Evolutionary conservation across 768 basidiomycete genomes (phyloP).

Genomic region (Rhodotorula kratochvilovae): DNA sequence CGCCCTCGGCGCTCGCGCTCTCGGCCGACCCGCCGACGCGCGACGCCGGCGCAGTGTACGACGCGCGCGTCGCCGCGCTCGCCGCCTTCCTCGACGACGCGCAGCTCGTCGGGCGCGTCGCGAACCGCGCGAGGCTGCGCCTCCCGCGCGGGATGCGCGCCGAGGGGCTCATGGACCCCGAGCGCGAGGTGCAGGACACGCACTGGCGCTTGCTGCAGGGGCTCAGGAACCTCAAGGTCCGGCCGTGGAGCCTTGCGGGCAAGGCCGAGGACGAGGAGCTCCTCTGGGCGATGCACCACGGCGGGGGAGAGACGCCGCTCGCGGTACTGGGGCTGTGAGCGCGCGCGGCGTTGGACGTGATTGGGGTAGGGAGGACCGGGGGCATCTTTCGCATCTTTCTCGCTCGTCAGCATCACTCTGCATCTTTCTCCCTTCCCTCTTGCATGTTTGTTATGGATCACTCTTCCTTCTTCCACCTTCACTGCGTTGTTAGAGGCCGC

Average conservation of each 20-base stretch:
- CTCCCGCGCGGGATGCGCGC: slow-evolving; percentile 23
- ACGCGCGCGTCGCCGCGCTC: slow-evolving; percentile 39
- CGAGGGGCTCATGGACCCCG: slow-evolving; percentile 26
- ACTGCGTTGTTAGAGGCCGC: too few relatives aligned
- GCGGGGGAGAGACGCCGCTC: neutral
- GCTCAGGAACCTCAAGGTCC: slow-evolving; percentile 6
- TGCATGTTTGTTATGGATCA: too few relatives aligned
- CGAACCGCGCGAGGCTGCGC: slow-evolving; percentile 34
- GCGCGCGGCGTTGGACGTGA: too few relatives aligned
- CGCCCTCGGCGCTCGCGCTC: slow-evolving; percentile 17
- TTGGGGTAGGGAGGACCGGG: too few relatives aligned
- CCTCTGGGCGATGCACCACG: neutral
- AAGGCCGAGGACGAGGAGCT: slow-evolving; percentile 1
- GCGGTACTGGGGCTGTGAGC: neutral
- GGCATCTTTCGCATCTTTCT: too few relatives aligned
- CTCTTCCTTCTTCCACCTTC: too few relatives aligned
- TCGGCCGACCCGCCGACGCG: slow-evolving; percentile 19
- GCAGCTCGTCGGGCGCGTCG: slow-evolving; percentile 38
- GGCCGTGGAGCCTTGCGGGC: slow-evolving; percentile 20
- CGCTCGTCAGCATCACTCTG: too few relatives aligned
- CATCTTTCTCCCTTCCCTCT: too few relatives aligned
- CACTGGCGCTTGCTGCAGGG: slow-evolving; percentile 27
- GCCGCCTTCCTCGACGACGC: slow-evolving; percentile 42
- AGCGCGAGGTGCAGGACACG: slow-evolving; percentile 13
- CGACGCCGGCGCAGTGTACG: slow-evolving; percentile 35